phyloP scores from a whole-genome alignment of 352 stramenopile genomes.

The Achlya hypogyna region DNA sequence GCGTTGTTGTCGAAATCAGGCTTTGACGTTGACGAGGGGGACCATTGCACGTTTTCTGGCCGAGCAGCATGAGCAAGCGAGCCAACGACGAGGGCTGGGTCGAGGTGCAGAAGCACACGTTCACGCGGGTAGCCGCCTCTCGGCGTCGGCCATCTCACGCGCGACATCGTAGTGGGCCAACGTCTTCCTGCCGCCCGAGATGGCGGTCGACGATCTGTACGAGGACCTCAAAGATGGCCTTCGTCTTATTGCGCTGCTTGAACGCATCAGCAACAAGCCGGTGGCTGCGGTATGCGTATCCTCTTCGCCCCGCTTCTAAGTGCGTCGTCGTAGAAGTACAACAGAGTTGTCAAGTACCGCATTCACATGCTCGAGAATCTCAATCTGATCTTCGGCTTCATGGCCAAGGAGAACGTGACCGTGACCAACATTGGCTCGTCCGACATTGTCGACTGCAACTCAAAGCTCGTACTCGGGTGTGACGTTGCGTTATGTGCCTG shows the following conservation, averaged over 20 bases:
- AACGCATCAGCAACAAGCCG: slow-evolving; percentile 66
- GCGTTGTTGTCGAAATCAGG: too few species aligned
- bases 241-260: slow-evolving; percentile 75
- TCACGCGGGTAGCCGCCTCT: slow-evolving; percentile 54
- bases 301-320: background rate
- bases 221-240: slow-evolving; percentile 82
- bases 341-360: slow-evolving; percentile 86
- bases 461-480: slow-evolving; percentile 79
- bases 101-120: slow-evolving; percentile 87
- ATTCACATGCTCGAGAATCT: slow-evolving; percentile 91
- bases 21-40: background rate
- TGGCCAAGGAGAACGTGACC: slow-evolving; percentile 84
- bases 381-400: slow-evolving; percentile 85
- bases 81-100: slow-evolving; percentile 63
- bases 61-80: background rate
- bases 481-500: background rate
- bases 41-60: background rate
- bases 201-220: slow-evolving; percentile 86
- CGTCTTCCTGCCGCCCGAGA: slow-evolving; percentile 76
- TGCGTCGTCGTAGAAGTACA: slow-evolving; percentile 60
- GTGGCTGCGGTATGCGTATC: slow-evolving; percentile 21
- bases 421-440: slow-evolving; percentile 87
- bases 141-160: background rate
- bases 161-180: slow-evolving; percentile 65
- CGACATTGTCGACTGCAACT: slow-evolving; percentile 88